Percentiles rank a stretch among this genome's conserved stretches.
phyloP scores from a whole-genome alignment of 805 yeast genomes.

The Metschnikowia noctiluminum region DNA sequence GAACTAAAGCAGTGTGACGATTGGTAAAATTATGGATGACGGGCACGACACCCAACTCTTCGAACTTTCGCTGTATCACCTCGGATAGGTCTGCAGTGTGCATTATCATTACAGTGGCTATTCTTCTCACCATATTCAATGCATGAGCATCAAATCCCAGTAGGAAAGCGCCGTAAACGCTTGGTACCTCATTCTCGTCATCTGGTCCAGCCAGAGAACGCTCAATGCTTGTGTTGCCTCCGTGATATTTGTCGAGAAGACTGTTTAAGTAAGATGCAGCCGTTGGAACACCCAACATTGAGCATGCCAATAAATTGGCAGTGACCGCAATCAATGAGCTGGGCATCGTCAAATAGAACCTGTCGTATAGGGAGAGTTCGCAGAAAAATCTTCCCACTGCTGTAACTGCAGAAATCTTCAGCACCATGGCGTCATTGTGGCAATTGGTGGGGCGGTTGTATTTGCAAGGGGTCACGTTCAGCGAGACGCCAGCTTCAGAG shows the following conservation, averaged over 20 bases:
- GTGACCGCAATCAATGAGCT: conserved; percentile 47
- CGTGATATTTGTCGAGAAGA: conserved; percentile 7
- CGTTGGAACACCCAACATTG: conserved; percentile 47
- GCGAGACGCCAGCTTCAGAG: conserved; percentile 29
- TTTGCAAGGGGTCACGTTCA: conserved; percentile 23
- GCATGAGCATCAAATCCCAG: conserved; percentile 43
- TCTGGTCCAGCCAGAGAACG: conserved; percentile 26
- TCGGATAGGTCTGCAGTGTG: conserved; percentile 48
- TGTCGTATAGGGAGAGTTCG: conserved; percentile 51
- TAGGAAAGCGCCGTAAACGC: conserved; percentile 45
- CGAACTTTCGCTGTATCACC: conserved; percentile 49
- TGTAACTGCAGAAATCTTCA: conserved; percentile 48
- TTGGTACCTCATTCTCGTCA: conserved; percentile 42
- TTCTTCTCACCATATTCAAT: conserved; percentile 36
- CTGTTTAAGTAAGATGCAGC: conserved; percentile 24
- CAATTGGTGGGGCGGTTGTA: conserved; percentile 19
- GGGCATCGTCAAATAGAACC: conserved; percentile 44
- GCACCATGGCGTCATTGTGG: conserved; percentile 15
- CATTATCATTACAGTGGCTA: conserved; percentile 42
- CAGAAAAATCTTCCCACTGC: conserved; percentile 54
- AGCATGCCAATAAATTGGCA: conserved; percentile 51
- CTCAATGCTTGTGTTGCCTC: not conserved
- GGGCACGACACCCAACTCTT: conserved; percentile 51
- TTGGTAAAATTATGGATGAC: conserved; percentile 35
- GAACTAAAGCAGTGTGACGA: conserved; percentile 14